phyloP scores from a whole-genome alignment of 2,329 filamentous ascomycete genomes.

The Diaporthe citri region DNA sequence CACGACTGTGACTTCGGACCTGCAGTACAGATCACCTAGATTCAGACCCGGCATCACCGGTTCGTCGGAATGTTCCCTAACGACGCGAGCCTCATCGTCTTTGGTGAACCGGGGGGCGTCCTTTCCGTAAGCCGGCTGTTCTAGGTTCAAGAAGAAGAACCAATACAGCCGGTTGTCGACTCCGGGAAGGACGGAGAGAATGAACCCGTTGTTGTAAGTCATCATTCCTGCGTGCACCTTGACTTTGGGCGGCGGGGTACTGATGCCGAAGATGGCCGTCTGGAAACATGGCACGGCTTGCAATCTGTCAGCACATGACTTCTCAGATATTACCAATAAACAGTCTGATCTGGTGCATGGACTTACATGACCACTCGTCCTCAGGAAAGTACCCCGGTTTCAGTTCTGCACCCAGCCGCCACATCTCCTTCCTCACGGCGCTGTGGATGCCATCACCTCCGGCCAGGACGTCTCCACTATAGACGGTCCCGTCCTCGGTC shows the following conservation, averaged over 20 bases:
- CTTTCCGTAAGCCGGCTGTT: not conserved
- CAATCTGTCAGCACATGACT: not conserved
- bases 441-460: not conserved
- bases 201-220: not conserved
- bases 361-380: not conserved
- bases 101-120: not conserved
- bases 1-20: not conserved
- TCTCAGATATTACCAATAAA: not conserved
- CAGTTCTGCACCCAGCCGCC: not conserved
- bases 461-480: not conserved
- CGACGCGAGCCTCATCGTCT: not conserved
- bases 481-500: not conserved
- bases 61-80: not conserved
- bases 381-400: not conserved
- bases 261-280: not conserved
- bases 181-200: not conserved
- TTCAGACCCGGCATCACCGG: not conserved
- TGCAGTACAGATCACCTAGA: not conserved
- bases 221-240: not conserved
- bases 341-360: not conserved
- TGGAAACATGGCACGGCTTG: not conserved
- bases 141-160: not conserved
- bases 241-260: not conserved
- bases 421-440: not conserved
- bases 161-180: not conserved